Evolutionary conservation across 768 basidiomycete species (phyloP).

Genomic region (Baorangia bicolor): DNA sequence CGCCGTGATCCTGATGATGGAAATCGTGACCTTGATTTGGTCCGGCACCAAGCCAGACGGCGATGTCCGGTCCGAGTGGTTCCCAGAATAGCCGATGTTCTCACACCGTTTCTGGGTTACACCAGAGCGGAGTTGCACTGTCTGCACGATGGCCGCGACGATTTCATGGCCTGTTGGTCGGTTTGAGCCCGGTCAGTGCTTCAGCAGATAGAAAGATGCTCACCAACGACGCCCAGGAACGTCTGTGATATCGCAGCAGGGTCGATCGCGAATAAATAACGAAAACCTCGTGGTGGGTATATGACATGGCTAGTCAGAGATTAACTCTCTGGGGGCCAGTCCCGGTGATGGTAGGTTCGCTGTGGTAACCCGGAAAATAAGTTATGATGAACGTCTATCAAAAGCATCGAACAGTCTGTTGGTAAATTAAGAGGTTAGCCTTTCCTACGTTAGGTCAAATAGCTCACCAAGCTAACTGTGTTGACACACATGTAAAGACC

Average conservation of each 20-base stretch:
- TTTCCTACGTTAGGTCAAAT: background rate
- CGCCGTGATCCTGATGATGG: background rate
- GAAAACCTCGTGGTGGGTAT: conserved; percentile 11
- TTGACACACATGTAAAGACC: background rate
- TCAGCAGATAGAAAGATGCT: background rate
- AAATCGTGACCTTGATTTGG: background rate
- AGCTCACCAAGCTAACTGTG: background rate
- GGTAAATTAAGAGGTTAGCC: background rate
- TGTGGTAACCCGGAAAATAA: no score
- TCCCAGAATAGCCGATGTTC: conserved; percentile 45
- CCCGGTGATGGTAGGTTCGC: no score
- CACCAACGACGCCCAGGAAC: conserved; percentile 35
- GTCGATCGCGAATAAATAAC: background rate
- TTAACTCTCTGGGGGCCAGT: background rate
- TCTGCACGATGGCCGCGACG: conserved; percentile 82
- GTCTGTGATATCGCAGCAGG: conserved; percentile 10
- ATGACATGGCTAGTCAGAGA: background rate
- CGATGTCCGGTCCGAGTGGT: conserved; percentile 20
- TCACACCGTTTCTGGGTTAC: conserved; percentile 60
- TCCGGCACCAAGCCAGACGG: background rate
- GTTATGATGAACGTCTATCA: conserved; percentile 2
- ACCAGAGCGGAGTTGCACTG: conserved; percentile 68
- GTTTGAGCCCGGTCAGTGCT: background rate
- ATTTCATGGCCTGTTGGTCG: conserved; percentile 70
- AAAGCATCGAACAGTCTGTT: conserved; percentile 6